Conservation (phyloP, 2,329 filamentous ascomycete genomes). For the Xylariaceae sp. region DNA sequence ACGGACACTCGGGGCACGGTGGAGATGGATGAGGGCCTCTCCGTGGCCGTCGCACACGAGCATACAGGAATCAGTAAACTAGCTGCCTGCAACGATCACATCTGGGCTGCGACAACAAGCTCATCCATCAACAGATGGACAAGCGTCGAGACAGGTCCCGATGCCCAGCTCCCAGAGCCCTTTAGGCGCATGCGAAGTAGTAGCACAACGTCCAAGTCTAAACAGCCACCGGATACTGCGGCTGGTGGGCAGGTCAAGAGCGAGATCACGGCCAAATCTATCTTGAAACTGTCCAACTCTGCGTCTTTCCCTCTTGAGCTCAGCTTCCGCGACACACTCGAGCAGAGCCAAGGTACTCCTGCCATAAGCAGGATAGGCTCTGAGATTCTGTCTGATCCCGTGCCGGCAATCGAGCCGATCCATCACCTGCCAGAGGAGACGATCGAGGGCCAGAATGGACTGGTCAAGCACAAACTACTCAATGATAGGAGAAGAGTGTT, state of each 20-base stretch:
- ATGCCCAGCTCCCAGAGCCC: constrained; percentile 58
- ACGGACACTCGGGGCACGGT: constrained; percentile 76
- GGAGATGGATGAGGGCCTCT: constrained; percentile 78
- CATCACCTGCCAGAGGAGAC: constrained; percentile 68
- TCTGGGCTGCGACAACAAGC: constrained; percentile 86
- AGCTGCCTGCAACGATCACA: constrained; percentile 64
- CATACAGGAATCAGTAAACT: constrained; percentile 72
- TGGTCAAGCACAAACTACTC: constrained; percentile 87
- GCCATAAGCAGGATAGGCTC: constrained; percentile 50
- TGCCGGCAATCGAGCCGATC: constrained; percentile 54
- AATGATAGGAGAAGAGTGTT: constrained; percentile 87
- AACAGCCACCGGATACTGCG: constrained; percentile 32
- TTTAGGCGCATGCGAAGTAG: constrained; percentile 42
- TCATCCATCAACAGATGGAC: constrained; percentile 91
- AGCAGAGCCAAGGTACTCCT: constrained; percentile 40
- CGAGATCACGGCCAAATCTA: constrained; percentile 69
- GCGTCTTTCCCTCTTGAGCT: constrained; percentile 63
- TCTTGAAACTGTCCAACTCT: constrained; percentile 79
- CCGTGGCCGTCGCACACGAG: constrained; percentile 86
- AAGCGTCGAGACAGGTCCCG: constrained; percentile 73
- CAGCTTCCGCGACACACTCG: constrained; percentile 42
- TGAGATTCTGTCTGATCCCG: constrained; percentile 48
- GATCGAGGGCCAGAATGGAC: constrained; percentile 89
- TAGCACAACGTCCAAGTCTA: constrained; percentile 35
- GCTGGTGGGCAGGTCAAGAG: constrained; percentile 41